Conservation (phyloP, 164 flowering plant species). For the Malania oleifera region DNA sequence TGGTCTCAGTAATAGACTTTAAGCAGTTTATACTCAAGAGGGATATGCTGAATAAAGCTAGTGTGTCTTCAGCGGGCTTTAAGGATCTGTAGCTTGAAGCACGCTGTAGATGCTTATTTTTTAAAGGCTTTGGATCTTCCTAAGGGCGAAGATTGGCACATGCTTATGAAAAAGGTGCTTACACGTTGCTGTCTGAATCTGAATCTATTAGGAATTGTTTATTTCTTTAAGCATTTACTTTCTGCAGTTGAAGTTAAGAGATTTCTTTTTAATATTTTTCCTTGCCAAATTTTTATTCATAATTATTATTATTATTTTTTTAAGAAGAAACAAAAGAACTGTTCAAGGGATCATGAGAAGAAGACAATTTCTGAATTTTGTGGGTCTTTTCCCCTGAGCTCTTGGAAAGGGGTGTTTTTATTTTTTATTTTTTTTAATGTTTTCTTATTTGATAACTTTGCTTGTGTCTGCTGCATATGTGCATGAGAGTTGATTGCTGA, state of each 20-base stretch:
- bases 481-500: too few species aligned
- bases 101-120: not conserved
- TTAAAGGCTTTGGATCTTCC: not conserved
- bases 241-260: not conserved
- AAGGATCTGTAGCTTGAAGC: not conserved
- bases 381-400: not conserved
- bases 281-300: not conserved
- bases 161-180: not conserved
- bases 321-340: not conserved
- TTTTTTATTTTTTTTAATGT: too few species aligned
- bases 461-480: too few species aligned
- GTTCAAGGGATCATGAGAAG: not conserved
- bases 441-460: too few species aligned
- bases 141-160: not conserved
- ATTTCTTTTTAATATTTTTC: not conserved
- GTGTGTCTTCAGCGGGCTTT: not conserved
- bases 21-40: not conserved
- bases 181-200: not conserved
- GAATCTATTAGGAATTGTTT: not conserved
- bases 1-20: too few species aligned
- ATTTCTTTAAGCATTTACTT: not conserved
- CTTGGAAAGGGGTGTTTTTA: not conserved
- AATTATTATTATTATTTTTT: not conserved
- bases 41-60: not conserved
- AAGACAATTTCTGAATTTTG: too few species aligned